Conservation (phyloP, 306 rosid species). For the Cercis canadensis region DNA sequence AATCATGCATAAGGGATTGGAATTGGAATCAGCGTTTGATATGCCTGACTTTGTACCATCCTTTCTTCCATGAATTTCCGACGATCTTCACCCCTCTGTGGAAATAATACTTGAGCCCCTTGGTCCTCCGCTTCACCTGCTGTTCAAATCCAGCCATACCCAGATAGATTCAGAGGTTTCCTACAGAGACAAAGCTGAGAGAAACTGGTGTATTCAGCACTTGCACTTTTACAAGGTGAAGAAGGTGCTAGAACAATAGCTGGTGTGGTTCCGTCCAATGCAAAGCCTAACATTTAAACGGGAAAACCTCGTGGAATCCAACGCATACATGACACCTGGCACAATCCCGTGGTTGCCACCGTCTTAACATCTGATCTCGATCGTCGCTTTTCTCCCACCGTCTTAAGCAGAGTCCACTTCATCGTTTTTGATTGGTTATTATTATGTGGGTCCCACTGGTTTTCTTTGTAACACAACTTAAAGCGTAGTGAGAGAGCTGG, state of each 20-base stretch:
- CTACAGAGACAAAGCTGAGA: no score
- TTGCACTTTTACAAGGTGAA: no score
- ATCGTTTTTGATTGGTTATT: background rate
- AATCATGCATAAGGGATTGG: background rate
- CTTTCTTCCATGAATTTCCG: conserved; percentile 68
- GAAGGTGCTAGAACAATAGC: no score
- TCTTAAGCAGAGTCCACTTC: conserved; percentile 15
- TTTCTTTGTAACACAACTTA: background rate
- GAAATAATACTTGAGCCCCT: conserved; percentile 48
- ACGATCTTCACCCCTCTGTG: conserved; percentile 59
- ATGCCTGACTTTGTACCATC: conserved; percentile 64
- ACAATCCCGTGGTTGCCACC: no score
- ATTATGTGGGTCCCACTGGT: conserved; percentile 1
- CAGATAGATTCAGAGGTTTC: no score
- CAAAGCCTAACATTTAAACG: background rate
- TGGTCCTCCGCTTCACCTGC: conserved; percentile 61
- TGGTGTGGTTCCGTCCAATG: background rate
- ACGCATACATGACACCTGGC: no score
- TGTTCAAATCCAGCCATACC: conserved; percentile 67
- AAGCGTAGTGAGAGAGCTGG: background rate
- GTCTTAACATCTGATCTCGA: no score
- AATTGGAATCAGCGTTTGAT: conserved; percentile 39
- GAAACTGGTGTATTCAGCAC: no score
- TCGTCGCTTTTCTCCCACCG: conserved; percentile 7
- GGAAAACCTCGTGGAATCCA: conserved; percentile 42